Conservation (phyloP, 2,329 filamentous ascomycete species). For the Orbilia brochopaga region DNA sequence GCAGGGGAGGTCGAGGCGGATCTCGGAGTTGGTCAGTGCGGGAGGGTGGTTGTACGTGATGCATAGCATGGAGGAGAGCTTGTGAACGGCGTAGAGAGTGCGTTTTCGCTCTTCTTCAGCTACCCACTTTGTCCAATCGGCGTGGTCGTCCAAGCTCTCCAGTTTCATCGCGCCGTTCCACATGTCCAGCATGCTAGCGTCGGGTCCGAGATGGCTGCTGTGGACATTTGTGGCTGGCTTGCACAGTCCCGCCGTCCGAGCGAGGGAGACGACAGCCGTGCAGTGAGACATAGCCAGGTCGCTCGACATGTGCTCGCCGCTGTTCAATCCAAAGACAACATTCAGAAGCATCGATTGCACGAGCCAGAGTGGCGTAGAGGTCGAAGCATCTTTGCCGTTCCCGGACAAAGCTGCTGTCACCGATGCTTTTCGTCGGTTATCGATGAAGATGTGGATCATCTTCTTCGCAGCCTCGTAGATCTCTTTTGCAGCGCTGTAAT, state of each 20-base stretch:
- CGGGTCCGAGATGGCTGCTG: slow-evolving; percentile 57
- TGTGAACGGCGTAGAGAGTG: slow-evolving; percentile 88
- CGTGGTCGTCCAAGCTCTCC: slow-evolving; percentile 63
- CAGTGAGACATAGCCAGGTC: slow-evolving; percentile 94
- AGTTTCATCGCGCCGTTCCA: slow-evolving; percentile 56
- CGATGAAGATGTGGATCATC: slow-evolving; percentile 90
- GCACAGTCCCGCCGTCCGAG: slow-evolving; percentile 81
- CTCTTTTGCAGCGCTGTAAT: slow-evolving; percentile 77
- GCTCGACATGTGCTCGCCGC: slow-evolving; percentile 85
- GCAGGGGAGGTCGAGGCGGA: slow-evolving; percentile 84
- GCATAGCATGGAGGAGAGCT: slow-evolving; percentile 86
- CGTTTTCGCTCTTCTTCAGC: slow-evolving; percentile 86
- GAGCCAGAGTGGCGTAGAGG: slow-evolving; percentile 83
- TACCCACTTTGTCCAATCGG: slow-evolving; percentile 91
- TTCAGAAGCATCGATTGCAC: slow-evolving; percentile 97
- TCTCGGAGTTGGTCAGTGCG: slow-evolving; percentile 90
- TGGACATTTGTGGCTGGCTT: slow-evolving; percentile 58
- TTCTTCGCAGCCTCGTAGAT: slow-evolving; percentile 93
- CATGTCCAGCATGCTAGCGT: slow-evolving; percentile 59
- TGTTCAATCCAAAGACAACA: slow-evolving; percentile 93
- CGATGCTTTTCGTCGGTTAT: slow-evolving; percentile 85
- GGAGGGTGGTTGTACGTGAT: slow-evolving; percentile 93
- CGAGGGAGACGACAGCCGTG: slow-evolving; percentile 85
- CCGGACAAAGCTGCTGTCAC: slow-evolving; percentile 68
- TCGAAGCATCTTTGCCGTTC: slow-evolving; percentile 63